A percentile compares a stretch with the other conserved stretches of the same genome.
Conservation (phyloP, 2,329 filamentous ascomycete genomes). For the Xylaria digitata region DNA sequence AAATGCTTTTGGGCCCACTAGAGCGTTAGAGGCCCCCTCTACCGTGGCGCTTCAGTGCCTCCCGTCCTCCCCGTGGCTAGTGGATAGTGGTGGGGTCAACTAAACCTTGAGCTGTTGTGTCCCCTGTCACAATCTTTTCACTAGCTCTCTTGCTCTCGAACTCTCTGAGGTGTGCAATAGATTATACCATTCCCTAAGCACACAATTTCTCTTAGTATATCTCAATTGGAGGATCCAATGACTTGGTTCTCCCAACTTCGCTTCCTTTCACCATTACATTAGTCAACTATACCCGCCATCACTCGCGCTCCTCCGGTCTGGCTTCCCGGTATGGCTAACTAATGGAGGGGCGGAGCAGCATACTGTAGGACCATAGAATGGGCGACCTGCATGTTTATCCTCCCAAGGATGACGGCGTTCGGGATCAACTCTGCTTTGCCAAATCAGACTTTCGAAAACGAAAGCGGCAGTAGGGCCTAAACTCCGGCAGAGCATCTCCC, state of each 20-base stretch:
- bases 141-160: background rate
- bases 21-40: background rate
- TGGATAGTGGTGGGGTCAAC: background rate
- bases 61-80: background rate
- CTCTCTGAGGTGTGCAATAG: background rate
- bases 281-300: background rate
- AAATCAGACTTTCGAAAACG: background rate
- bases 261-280: background rate
- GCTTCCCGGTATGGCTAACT: background rate
- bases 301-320: background rate
- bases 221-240: background rate
- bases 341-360: background rate
- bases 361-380: background rate
- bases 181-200: background rate
- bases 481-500: slow-evolving; percentile 1
- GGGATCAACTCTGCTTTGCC: slow-evolving; percentile 10
- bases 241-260: background rate
- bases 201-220: background rate
- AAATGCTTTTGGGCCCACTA: no score
- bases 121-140: background rate
- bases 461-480: background rate
- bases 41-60: background rate
- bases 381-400: slow-evolving; percentile 17
- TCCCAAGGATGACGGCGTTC: slow-evolving; percentile 4
- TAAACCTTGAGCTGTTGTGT: background rate